These are phyloP conservation scores for Metarhizium anisopliae DNA, from an alignment of 2,329 filamentous ascomycete genomes.

Conservation along the genomic window DNA sequence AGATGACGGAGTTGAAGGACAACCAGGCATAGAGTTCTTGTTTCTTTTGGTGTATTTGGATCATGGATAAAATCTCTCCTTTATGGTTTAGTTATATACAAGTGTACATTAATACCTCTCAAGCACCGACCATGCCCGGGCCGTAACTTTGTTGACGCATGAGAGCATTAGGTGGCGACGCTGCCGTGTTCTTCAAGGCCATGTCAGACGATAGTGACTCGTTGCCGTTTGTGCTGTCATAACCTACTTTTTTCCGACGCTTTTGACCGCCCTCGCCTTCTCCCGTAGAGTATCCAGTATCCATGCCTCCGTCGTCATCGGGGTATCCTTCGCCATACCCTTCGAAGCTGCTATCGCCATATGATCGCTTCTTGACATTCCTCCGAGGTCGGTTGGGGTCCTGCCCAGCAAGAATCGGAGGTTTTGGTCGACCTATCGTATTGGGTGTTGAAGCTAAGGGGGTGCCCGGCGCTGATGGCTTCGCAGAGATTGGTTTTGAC, in stretches of 20 bases:
- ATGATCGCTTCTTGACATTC: slow-evolving; percentile 63
- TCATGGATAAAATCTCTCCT: neutral
- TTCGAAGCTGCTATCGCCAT: slow-evolving; percentile 65
- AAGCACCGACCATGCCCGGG: slow-evolving; percentile 50
- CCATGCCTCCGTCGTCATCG: slow-evolving; percentile 54
- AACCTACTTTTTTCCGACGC: slow-evolving; percentile 54
- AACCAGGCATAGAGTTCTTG: slow-evolving; percentile 1
- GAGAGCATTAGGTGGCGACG: slow-evolving; percentile 31
- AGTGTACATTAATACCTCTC: slow-evolving; percentile 14
- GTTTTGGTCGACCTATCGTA: slow-evolving; percentile 28
- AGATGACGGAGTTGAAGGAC: neutral
- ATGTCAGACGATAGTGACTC: slow-evolving; percentile 12
- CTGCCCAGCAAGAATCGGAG: slow-evolving; percentile 27
- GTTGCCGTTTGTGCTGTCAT: neutral
- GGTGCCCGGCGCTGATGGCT: slow-evolving; percentile 44
- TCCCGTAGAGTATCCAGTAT: slow-evolving; percentile 60
- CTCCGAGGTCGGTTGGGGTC: slow-evolving; percentile 52
- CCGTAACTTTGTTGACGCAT: slow-evolving; percentile 46
- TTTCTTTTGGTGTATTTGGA: neutral
- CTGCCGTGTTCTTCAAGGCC: slow-evolving; percentile 35
- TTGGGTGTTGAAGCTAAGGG: slow-evolving; percentile 30
- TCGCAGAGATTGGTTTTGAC: slow-evolving; percentile 33
- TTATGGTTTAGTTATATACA: neutral
- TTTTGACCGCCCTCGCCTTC: slow-evolving; percentile 60
- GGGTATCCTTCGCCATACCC: slow-evolving; percentile 65